phyloP scores from a whole-genome alignment of 176 grass and related monocot genomes.

The Ensete glaucum region DNA sequence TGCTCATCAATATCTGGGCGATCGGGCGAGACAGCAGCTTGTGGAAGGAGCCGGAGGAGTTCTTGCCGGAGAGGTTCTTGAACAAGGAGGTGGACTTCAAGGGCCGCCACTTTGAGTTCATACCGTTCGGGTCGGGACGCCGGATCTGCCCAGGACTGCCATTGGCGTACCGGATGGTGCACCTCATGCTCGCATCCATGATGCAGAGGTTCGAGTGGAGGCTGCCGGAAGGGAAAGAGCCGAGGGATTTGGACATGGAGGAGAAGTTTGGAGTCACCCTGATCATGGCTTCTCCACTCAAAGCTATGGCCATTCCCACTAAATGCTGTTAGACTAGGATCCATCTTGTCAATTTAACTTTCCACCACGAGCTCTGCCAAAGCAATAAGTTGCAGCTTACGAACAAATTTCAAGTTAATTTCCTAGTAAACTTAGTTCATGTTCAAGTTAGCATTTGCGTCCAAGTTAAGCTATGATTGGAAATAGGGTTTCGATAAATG shows the following conservation, averaged over 20 bases:
- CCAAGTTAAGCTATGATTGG: too few species aligned
- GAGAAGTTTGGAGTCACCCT: background rate
- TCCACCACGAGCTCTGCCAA: too few species aligned
- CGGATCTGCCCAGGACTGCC: background rate
- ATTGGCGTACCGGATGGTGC: constrained; percentile 2
- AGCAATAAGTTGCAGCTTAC: too few species aligned
- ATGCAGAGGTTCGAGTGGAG: constrained; percentile 3
- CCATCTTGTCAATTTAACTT: too few species aligned
- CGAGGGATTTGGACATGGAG: background rate
- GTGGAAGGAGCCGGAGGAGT: constrained; percentile 32
- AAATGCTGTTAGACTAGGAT: too few species aligned
- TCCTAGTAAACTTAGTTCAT: too few species aligned
- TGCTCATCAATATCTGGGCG: constrained; percentile 43
- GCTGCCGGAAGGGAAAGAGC: background rate
- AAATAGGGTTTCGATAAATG: too few species aligned
- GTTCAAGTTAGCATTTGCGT: too few species aligned
- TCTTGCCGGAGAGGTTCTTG: constrained; percentile 36
- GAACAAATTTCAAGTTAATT: too few species aligned
- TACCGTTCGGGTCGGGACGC: background rate
- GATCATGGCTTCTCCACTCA: background rate
- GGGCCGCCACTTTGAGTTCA: constrained; percentile 12
- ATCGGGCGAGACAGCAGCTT: constrained; percentile 18
- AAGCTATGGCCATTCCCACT: background rate
- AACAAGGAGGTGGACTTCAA: constrained; percentile 16
- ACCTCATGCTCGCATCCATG: background rate